These are phyloP conservation scores for Halenospora varia DNA, from an alignment of 495 filamentous ascomycete genomes.

Conservation along the genomic window DNA sequence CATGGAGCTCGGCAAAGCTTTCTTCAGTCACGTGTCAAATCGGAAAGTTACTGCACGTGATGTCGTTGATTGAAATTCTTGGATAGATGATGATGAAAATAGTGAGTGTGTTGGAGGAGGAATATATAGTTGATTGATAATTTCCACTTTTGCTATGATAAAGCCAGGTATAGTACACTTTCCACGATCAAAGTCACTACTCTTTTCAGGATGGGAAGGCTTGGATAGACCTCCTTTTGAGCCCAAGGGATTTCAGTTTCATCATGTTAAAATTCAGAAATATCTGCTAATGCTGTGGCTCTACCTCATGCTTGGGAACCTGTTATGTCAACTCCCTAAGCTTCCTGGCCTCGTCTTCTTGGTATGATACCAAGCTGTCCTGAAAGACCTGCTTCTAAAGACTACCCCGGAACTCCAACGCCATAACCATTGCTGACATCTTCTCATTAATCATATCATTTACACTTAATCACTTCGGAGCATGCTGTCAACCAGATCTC, in stretches of 20 bases:
- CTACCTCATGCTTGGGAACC: background rate
- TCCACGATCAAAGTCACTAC: too few relatives aligned
- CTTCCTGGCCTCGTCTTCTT: background rate
- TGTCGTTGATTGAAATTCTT: background rate
- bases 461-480: slow-evolving; percentile 73
- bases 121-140: too few relatives aligned
- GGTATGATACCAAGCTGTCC: background rate
- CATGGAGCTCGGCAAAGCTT: slow-evolving; percentile 4
- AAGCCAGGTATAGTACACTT: too few relatives aligned
- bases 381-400: background rate
- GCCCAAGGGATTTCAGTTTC: too few relatives aligned
- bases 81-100: background rate
- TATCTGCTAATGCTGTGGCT: background rate
- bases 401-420: slow-evolving; percentile 16
- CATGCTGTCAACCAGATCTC: slow-evolving; percentile 96
- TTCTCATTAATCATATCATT: background rate
- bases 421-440: slow-evolving; percentile 6
- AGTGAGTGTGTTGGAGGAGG: too few relatives aligned
- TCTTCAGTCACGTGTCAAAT: background rate
- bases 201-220: too few relatives aligned
- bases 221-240: too few relatives aligned
- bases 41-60: slow-evolving; percentile 11
- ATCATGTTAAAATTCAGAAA: too few relatives aligned
- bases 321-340: background rate
- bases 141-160: too few relatives aligned